These are phyloP conservation scores for Mycosphaerella sp. DNA, from an alignment of 2,329 filamentous ascomycete genomes.

Conservation along the genomic window DNA sequence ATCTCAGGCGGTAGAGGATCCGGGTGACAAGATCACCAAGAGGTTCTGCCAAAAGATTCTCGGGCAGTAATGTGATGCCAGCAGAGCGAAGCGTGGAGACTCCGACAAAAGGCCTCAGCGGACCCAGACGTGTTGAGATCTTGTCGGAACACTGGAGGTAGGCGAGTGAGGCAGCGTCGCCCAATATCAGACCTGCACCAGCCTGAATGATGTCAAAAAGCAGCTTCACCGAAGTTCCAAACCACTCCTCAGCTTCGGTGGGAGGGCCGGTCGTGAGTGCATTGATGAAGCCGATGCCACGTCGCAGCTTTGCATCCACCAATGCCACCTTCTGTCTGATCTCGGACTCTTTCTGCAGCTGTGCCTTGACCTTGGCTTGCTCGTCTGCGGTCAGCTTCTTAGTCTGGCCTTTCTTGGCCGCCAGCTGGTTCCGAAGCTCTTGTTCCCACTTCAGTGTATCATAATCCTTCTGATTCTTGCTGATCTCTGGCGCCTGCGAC, in stretches of 20 bases:
- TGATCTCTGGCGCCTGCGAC: conserved; percentile 58
- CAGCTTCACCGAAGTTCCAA: conserved; percentile 69
- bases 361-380: conserved; percentile 80
- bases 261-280: conserved; percentile 79
- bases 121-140: conserved; percentile 65
- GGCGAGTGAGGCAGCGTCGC: conserved; percentile 67
- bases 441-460: conserved; percentile 97
- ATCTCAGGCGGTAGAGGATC: conserved; percentile 82
- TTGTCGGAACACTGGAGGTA: conserved; percentile 75
- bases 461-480: conserved; percentile 92
- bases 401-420: conserved; percentile 85
- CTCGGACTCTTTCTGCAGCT: conserved; percentile 75
- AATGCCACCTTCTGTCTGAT: conserved; percentile 68
- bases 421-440: conserved; percentile 77
- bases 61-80: conserved; percentile 64
- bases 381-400: conserved; percentile 91
- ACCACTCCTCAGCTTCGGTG: conserved; percentile 84
- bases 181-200: conserved; percentile 74
- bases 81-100: conserved; percentile 77
- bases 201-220: conserved; percentile 69
- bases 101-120: conserved; percentile 74
- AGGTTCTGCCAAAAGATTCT: conserved; percentile 69
- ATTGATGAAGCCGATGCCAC: conserved; percentile 79
- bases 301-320: conserved; percentile 63
- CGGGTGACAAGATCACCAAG: conserved; percentile 75